Evolutionary conservation across 176 grass and related monocot genomes (phyloP).

Genomic region (Raddia guianensis): DNA sequence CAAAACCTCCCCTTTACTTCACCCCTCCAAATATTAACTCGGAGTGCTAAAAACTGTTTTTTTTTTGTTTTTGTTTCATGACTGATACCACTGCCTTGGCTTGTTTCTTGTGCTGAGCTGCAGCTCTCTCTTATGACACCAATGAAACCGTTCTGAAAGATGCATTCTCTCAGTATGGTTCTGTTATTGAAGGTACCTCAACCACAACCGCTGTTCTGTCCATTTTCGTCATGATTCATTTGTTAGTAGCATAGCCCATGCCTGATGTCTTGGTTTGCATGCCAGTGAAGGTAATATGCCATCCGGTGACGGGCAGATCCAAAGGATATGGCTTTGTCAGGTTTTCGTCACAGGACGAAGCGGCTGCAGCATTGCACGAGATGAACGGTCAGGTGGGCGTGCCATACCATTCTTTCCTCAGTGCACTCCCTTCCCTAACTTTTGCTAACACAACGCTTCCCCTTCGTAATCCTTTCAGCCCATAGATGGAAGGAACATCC

Average conservation of each 20-base stretch:
- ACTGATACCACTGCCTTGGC: too few relatives aligned
- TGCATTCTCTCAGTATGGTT: conserved; percentile 53
- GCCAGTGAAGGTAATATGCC: conserved; percentile 60
- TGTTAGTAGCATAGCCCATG: not conserved
- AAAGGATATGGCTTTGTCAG: conserved; percentile 63
- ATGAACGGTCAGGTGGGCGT: conserved; percentile 40
- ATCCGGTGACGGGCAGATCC: conserved; percentile 51
- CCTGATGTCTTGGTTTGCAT: not conserved
- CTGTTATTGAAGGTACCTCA: conserved; percentile 40
- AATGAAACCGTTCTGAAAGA: conserved; percentile 59
- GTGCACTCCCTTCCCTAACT: too few relatives aligned
- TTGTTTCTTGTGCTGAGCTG: not conserved
- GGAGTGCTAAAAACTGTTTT: not conserved
- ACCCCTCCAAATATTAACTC: not conserved
- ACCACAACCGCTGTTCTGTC: not conserved
- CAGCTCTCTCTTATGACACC: conserved; percentile 65
- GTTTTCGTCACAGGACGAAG: conserved; percentile 42
- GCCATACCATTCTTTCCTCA: too few relatives aligned
- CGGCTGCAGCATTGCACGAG: conserved; percentile 39
- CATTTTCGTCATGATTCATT: not conserved
- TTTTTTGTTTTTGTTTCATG: too few relatives aligned
- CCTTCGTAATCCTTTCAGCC: conserved; percentile 32
- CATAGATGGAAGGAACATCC: conserved; percentile 60
- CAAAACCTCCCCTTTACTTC: too few relatives aligned
- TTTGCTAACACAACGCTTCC: not conserved